Conservation (phyloP, 2,329 filamentous ascomycete species). For the Fusarium duplospermum region DNA sequence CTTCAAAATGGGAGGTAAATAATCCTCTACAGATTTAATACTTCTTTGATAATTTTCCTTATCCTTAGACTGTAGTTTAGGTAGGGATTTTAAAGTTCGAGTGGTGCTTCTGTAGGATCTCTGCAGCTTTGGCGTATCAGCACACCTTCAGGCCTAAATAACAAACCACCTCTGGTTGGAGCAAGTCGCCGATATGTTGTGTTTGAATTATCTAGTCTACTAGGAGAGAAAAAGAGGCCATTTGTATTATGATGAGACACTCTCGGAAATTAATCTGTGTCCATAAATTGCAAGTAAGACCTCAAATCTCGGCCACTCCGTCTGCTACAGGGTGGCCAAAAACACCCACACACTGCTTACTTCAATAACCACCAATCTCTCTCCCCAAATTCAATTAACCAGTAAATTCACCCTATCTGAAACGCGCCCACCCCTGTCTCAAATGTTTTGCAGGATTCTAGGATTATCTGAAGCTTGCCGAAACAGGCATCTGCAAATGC, state of each 20-base stretch:
- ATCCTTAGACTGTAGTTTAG: not conserved
- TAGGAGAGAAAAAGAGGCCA: not conserved
- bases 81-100: no score
- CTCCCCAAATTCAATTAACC: not conserved
- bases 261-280: not conserved
- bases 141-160: no score
- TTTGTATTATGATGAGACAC: not conserved
- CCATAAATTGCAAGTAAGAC: not conserved
- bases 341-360: not conserved
- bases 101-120: no score
- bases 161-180: no score
- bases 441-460: slow-evolving; percentile 5
- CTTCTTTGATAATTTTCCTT: not conserved
- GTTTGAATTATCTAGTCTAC: no score
- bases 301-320: not conserved
- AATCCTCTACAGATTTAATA: not conserved
- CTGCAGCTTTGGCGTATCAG: no score
- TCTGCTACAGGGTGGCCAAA: not conserved
- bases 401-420: not conserved
- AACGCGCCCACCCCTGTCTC: slow-evolving; percentile 12
- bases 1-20: not conserved
- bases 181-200: no score
- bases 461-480: slow-evolving; percentile 27
- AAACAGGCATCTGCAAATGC: slow-evolving; percentile 36
- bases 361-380: not conserved